Evolutionary conservation across 2,329 filamentous ascomycete genomes (phyloP).

Genomic region (Ophiocordyceps polyrhachis-furcata): DNA sequence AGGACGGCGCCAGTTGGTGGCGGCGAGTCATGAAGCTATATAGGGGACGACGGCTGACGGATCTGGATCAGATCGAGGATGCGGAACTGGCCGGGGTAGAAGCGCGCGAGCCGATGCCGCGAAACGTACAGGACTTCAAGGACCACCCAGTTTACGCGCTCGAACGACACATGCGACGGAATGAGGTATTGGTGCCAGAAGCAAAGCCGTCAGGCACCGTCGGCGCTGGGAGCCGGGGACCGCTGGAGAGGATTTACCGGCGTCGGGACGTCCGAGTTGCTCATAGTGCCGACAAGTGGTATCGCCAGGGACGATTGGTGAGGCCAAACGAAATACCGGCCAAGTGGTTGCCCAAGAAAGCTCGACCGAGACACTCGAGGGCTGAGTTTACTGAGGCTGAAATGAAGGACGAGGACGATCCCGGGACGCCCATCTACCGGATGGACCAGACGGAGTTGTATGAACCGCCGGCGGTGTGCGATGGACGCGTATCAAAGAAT

Average conservation of each 20-base stretch:
- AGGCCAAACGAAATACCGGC: conserved; percentile 62
- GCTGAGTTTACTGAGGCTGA: conserved; percentile 8
- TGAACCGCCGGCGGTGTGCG: conserved; percentile 52
- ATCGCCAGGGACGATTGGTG: conserved; percentile 65
- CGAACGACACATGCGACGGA: conserved; percentile 63
- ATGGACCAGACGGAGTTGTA: conserved; percentile 54
- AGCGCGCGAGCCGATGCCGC: conserved; percentile 66
- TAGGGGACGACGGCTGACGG: conserved; percentile 21
- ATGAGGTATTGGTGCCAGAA: conserved; percentile 63
- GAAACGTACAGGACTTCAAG: conserved; percentile 74
- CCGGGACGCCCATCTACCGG: conserved; percentile 39
- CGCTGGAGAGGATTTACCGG: conserved; percentile 64
- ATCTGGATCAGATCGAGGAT: conserved; percentile 72
- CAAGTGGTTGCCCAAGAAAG: conserved; percentile 46
- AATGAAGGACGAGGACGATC: conserved; percentile 11
- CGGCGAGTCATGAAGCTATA: conserved; percentile 30
- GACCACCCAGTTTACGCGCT: conserved; percentile 70
- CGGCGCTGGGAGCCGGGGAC: conserved; percentile 40
- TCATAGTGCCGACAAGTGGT: conserved; percentile 76
- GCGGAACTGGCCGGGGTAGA: conserved; percentile 54
- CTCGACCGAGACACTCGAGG: conserved; percentile 11
- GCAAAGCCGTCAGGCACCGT: conserved; percentile 60
- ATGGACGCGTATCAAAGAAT: conserved; percentile 71
- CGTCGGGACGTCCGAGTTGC: conserved; percentile 63
- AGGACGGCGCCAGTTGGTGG: conserved; percentile 34